A percentile compares a stretch with the other conserved stretches of the same genome.
These are phyloP conservation scores for Rhynchospora tenuis DNA, from an alignment of 176 grass and related monocot genomes.

Conservation along the genomic window DNA sequence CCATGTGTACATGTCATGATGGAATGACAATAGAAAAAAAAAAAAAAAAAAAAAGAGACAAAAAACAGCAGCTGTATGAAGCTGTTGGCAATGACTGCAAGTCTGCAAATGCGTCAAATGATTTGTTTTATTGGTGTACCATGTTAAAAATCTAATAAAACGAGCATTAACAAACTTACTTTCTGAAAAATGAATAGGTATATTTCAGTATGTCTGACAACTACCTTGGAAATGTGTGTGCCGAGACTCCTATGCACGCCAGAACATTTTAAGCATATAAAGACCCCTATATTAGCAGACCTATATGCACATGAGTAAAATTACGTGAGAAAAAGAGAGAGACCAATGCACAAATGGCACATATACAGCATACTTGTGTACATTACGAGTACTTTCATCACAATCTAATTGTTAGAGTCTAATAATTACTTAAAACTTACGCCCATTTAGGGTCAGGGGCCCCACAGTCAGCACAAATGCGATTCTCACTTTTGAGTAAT, in stretches of 20 bases:
- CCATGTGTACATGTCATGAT: background rate
- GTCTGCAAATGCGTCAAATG: background rate
- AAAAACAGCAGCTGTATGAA: background rate
- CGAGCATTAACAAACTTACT: background rate
- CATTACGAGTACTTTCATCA: background rate
- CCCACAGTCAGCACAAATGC: constrained; percentile 64
- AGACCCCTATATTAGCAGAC: constrained; percentile 64
- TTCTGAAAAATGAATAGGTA: background rate
- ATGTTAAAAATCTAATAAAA: background rate
- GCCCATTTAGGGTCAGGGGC: constrained; percentile 83
- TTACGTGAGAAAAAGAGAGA: background rate
- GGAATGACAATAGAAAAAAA: background rate
- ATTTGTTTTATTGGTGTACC: background rate
- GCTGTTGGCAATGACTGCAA: background rate
- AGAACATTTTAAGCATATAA: constrained; percentile 75
- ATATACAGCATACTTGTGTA: background rate
- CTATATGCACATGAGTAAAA: constrained; percentile 24
- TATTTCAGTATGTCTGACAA: background rate
- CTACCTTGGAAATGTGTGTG: constrained; percentile 74
- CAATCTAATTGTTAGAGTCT: background rate
- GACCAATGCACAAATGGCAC: background rate
- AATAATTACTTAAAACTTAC: constrained; percentile 42
- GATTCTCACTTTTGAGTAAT: constrained; percentile 54
- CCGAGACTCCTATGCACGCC: constrained; percentile 74
- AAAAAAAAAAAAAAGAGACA: background rate